A percentile compares a stretch with the other conserved stretches of the same genome.
Conservation (phyloP, 2,329 filamentous ascomycete genomes). For the Achaetomium macrosporum region DNA sequence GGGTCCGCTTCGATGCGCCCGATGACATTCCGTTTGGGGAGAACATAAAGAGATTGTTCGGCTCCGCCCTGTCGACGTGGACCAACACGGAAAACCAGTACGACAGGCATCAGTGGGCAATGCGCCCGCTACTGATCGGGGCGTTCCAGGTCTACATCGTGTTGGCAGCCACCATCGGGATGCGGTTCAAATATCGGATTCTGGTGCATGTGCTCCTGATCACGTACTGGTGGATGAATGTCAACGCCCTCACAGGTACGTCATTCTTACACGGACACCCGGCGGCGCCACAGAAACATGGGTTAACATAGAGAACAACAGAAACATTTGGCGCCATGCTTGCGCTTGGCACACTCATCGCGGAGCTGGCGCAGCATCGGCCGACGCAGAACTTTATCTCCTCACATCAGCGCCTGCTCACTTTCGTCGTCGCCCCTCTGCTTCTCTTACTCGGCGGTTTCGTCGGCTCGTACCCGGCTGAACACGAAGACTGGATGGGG, state of each 20-base stretch:
- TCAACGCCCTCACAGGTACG: conserved; percentile 40
- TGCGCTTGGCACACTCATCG: conserved; percentile 46
- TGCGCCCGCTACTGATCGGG: conserved; percentile 43
- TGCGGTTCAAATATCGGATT: conserved; percentile 43
- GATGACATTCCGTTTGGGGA: conserved; percentile 37
- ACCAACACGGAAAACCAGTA: conserved; percentile 45
- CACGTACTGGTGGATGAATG: conserved; percentile 44
- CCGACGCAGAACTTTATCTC: conserved; percentile 41
- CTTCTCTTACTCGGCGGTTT: conserved; percentile 40
- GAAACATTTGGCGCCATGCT: conserved; percentile 50
- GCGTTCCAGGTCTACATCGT: conserved; percentile 46
- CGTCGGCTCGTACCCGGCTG: conserved; percentile 44
- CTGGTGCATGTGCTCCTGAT: conserved; percentile 41
- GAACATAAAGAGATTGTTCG: conserved; percentile 40
- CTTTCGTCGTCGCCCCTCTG: conserved; percentile 27
- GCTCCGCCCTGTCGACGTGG: conserved; percentile 44
- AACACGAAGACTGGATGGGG: conserved; percentile 42
- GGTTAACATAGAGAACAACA: conserved; percentile 23
- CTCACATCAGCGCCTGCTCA: conserved; percentile 35
- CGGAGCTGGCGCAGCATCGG: conserved; percentile 43
- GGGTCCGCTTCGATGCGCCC: conserved; percentile 46
- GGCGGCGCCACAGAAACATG: not conserved
- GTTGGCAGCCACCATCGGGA: conserved; percentile 41
- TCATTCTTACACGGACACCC: not conserved
- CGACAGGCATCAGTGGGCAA: conserved; percentile 51